These are phyloP conservation scores for Paramecium tetraurelia DNA, from an alignment of 73 alveolate genomes.

Conservation along the genomic window DNA sequence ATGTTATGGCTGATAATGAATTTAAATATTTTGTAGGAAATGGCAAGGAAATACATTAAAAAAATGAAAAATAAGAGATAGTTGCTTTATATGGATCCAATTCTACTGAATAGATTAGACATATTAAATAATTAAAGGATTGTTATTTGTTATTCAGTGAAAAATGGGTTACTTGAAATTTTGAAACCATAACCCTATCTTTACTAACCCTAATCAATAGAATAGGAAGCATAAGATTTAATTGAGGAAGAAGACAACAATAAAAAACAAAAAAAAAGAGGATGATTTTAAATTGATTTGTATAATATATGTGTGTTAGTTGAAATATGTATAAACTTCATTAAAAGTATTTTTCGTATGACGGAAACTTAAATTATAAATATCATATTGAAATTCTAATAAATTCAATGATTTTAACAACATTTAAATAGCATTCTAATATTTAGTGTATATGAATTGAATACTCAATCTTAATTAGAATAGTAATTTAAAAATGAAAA, in stretches of 20 bases:
- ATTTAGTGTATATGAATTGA: background rate
- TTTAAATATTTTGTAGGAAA: background rate
- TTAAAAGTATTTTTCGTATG: too few species aligned
- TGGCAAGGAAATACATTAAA: background rate
- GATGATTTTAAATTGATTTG: background rate
- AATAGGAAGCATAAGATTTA: background rate
- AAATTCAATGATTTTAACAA: background rate
- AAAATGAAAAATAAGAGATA: constrained; percentile 18
- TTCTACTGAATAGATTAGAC: background rate
- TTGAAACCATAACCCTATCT: background rate
- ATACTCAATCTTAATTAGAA: background rate
- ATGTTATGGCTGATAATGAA: background rate
- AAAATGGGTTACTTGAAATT: constrained; percentile 5
- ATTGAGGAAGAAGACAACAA: background rate
- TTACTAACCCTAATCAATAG: background rate
- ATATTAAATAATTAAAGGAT: background rate
- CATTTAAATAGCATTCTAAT: background rate
- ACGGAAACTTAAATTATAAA: background rate
- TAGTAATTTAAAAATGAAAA: background rate
- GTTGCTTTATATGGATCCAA: background rate
- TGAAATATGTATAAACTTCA: background rate
- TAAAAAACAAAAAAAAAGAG: background rate
- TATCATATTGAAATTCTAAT: background rate
- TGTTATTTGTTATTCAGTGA: background rate
- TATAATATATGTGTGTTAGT: background rate